Evolutionary conservation across 768 basidiomycete genomes (phyloP), one percentile per base, ranked within the genome.

Genomic region (Cyclocybe aegerita): DNA sequence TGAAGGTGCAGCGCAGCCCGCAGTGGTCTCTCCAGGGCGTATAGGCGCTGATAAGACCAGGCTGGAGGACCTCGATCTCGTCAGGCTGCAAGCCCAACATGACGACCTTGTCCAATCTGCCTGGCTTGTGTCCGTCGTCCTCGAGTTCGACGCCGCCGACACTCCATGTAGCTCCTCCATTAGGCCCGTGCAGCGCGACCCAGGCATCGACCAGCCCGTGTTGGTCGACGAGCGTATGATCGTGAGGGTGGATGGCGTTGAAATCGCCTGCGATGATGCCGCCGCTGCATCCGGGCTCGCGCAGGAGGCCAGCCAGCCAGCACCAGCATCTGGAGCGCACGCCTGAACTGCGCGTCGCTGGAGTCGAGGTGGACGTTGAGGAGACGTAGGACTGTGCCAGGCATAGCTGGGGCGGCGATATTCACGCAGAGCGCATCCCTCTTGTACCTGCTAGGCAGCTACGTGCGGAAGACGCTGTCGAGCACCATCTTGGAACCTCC

Each of bases 201-300:
- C 75, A 76, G 9, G 71, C 72, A 63, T 76, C 75, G 2, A 74
- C 60, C 59, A 76, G 68, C 14, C 47, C 59, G 63, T 72, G 54
- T 49, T 69, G 57, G 48, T 69, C 65, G 55, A 75, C 46, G 46
- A 75, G 69, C 39, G 2, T 47, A 46, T 69, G 39, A 58, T 77
- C 73, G 43, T 64, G 60, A 42, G 69, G 65, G 56, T 50, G 50
- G 60, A 73, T 69, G 31, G 76, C 70, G 57, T 75, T 74, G 68
- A 76, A 75, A 65, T 76, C 74, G n/a, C 75, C 74, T 12, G 72
- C 75, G 38, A 77, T 70, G 46, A 77, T n/a, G 1, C 75, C 72
- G 29, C 72, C 67, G 43, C 63, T 38, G 62, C 73, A 73, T 59
- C 72, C 64, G 4, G 63, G 60, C 66, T 75, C 73, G 60, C 66